Evolutionary conservation across 257 asterid species (phyloP), one percentile per base, ranked within the genome.

Genomic region (Nicotiana otophora): DNA sequence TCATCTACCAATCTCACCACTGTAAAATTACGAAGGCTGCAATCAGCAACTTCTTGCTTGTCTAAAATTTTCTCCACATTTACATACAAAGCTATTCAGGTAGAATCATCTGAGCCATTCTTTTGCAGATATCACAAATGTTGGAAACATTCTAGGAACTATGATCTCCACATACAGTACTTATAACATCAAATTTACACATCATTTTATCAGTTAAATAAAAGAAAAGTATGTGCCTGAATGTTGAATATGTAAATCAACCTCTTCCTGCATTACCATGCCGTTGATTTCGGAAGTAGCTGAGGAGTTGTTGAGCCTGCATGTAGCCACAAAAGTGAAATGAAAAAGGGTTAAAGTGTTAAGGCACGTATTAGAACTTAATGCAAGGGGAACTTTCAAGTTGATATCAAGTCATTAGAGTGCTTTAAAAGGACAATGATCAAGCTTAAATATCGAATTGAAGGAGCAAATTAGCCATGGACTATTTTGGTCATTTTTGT

Each of bases 301-400:
- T 84, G 62, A 92, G 95, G 80, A 94, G 96, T 82, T 91, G 92
- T 81, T 89, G 96, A 67, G 98, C 98, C 98, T 94, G 94, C 88
- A 83, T 83, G 77, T 74, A 60, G 23, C 17, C 58, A 81, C 30
- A 77, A 80, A 7, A 26, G 10, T 46, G n/a, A 23, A 10, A 33
- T 28, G 5, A 42, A 57, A 65, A 3, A 12, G 23, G 76, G 31
- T 7, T 42, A 28, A 55, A 55, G 23, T 15, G 28, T 15, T 61
- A 4, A 23, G 10, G 5, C 17, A 62, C 34, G 2, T 23, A 23
- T 62, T 62, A 23, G 26, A 6, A 4, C 26, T 23, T 16, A 62
- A 62, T 62, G 34, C 17, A 1, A 62, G 68, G 68, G 34, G 34
- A 26, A 64, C n/a, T 64, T 64, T 9, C 70, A 14, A 30, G 36